phyloP scores from a whole-genome alignment of 1,139 yeast species.

The Kurtzmaniella natalensis region DNA sequence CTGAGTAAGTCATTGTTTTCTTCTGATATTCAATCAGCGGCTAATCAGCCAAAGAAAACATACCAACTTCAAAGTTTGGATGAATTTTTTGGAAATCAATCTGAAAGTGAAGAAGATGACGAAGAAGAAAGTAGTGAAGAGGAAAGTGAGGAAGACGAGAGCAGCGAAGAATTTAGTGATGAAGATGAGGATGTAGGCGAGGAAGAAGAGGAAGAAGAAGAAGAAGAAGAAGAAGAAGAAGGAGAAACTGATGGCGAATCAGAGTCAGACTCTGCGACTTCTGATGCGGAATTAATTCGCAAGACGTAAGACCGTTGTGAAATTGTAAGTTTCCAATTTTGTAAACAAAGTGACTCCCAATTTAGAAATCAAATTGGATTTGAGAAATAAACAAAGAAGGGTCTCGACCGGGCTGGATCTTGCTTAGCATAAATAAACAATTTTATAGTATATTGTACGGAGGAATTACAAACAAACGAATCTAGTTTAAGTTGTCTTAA shows the following conservation, averaged over 20 bases:
- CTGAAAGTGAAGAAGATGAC: slow-evolving; percentile 20
- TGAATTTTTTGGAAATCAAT: slow-evolving; percentile 69
- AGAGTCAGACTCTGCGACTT: slow-evolving; percentile 6
- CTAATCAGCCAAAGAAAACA: slow-evolving; percentile 22
- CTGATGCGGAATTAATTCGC: slow-evolving; percentile 1
- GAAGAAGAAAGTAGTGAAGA: slow-evolving; percentile 8
- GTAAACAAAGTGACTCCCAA: neutral
- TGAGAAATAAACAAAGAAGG: neutral
- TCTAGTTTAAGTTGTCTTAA: too few relatives aligned
- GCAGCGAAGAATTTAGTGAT: slow-evolving; percentile 20
- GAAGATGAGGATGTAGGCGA: slow-evolving; percentile 22
- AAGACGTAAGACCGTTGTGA: slow-evolving; percentile 2
- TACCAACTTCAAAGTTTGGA: slow-evolving; percentile 73
- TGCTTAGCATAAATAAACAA: too few relatives aligned
- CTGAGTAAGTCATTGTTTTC: neutral
- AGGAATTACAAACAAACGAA: too few relatives aligned
- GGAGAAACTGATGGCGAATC: slow-evolving; percentile 22
- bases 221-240: slow-evolving; percentile 16
- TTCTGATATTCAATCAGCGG: neutral
- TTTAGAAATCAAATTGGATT: neutral
- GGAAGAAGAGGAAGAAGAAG: slow-evolving; percentile 24
- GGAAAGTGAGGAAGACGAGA: slow-evolving; percentile 20
- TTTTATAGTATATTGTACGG: too few relatives aligned
- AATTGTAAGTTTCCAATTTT: neutral
- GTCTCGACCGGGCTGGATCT: too few relatives aligned